Evolutionary conservation across 2,329 filamentous ascomycete genomes (phyloP).

Genomic region (Fusarium oligoseptatum): DNA sequence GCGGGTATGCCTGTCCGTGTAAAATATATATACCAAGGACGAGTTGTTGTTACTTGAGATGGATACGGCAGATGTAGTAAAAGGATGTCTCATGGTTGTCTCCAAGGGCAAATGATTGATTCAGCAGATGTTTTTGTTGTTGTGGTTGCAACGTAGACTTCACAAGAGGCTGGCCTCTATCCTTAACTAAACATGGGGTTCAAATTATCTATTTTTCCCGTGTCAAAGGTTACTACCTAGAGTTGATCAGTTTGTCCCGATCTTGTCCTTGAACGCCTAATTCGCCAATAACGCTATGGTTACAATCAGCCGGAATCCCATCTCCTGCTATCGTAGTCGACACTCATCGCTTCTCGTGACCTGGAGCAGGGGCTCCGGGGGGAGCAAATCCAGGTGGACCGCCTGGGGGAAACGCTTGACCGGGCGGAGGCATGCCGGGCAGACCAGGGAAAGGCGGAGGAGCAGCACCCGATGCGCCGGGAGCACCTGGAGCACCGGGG

Average conservation of each 20-base stretch:
- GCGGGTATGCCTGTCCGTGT: constrained; percentile 32
- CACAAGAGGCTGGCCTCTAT: neutral
- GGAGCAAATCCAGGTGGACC: constrained; percentile 52
- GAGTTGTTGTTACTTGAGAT: constrained; percentile 20
- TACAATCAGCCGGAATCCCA: constrained; percentile 35
- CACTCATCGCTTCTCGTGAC: constrained; percentile 56
- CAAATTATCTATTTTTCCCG: constrained; percentile 3
- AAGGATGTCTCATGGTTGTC: constrained; percentile 5
- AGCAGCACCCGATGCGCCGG: constrained; percentile 45
- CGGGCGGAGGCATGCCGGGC: constrained; percentile 56
- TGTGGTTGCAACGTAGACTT: neutral
- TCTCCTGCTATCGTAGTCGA: constrained; percentile 4
- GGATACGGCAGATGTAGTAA: constrained; percentile 16
- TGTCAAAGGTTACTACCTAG: neutral
- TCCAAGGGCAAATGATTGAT: neutral
- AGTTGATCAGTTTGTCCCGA: constrained; percentile 22
- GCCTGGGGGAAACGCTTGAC: constrained; percentile 59
- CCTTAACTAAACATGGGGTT: constrained; percentile 1
- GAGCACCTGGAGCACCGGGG: constrained; percentile 44
- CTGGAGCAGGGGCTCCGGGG: constrained; percentile 53
- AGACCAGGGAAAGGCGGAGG: constrained; percentile 51
- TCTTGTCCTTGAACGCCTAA: constrained; percentile 49
- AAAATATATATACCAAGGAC: constrained; percentile 35
- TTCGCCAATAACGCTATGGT: constrained; percentile 47
- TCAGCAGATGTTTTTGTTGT: neutral